These are phyloP conservation scores for Phytophthora sojae DNA, from an alignment of 352 stramenopile genomes.

Conservation along the genomic window DNA sequence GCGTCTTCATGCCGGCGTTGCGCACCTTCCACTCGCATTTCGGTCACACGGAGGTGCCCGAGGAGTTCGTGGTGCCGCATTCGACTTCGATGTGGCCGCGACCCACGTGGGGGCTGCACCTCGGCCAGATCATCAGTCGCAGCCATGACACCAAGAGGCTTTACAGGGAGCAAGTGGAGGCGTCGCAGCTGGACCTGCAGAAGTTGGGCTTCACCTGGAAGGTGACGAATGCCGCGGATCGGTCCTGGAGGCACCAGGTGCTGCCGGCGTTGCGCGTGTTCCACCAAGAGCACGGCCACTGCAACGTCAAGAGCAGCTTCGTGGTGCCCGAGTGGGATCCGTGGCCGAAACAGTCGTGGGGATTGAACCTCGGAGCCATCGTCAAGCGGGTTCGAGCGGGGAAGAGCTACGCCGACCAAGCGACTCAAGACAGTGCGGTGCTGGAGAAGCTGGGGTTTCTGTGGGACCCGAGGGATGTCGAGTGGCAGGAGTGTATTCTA, in stretches of 20 bases:
- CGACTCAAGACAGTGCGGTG: constrained; percentile 10
- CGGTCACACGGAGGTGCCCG: constrained; percentile 24
- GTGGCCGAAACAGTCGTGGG: constrained; percentile 27
- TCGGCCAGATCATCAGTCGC: constrained; percentile 33
- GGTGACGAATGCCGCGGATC: constrained; percentile 28
- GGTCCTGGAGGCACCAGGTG: constrained; percentile 31
- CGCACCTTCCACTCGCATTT: constrained; percentile 33
- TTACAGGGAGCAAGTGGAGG: constrained; percentile 26
- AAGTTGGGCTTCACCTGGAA: constrained; percentile 34
- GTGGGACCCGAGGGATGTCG: constrained; percentile 27
- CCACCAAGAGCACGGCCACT: constrained; percentile 28
- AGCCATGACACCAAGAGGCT: constrained; percentile 24
- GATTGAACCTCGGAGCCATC: constrained; percentile 33
- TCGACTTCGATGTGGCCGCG: constrained; percentile 24
- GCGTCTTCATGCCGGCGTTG: constrained; percentile 35
- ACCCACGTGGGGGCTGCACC: constrained; percentile 27
- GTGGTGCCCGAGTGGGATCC: constrained; percentile 25
- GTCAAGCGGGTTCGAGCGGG: constrained; percentile 31
- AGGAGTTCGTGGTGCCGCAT: constrained; percentile 32
- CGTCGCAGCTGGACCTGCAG: constrained; percentile 22
- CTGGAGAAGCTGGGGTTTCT: constrained; percentile 29
- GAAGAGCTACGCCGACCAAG: constrained; percentile 24
- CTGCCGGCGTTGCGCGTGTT: constrained; percentile 31
- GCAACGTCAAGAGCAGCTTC: constrained; percentile 29
- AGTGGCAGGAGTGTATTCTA: constrained; percentile 41